Evolutionary conservation across 2,329 filamentous ascomycete species (phyloP).

Genomic region (Aspergillus sp.): DNA sequence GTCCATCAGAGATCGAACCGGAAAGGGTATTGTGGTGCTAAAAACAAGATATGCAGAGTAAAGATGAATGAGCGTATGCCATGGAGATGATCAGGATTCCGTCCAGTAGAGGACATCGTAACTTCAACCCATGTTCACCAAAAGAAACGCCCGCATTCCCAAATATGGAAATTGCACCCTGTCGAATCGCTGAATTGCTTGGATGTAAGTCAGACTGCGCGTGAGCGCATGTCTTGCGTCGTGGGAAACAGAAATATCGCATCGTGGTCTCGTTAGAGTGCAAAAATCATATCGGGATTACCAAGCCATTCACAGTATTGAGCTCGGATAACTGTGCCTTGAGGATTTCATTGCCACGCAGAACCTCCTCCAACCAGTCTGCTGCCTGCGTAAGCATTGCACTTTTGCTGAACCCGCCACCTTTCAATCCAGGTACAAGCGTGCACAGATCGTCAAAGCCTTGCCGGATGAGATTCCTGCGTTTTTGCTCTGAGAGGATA

Average conservation of each 20-base stretch:
- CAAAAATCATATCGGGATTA: conserved; percentile 34
- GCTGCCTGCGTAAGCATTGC: conserved; percentile 72
- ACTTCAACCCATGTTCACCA: conserved; percentile 17
- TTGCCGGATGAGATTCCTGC: conserved; percentile 75
- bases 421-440: conserved; percentile 72
- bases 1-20: not conserved
- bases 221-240: not conserved
- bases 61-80: not conserved
- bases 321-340: conserved; percentile 54
- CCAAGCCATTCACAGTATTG: conserved; percentile 37
- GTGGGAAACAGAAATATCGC: conserved; percentile 10
- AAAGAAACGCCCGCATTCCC: conserved; percentile 23
- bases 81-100: not conserved
- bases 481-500: conserved; percentile 83
- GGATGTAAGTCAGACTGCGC: conserved; percentile 9
- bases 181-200: conserved; percentile 26
- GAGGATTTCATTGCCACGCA: conserved; percentile 66
- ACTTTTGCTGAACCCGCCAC: conserved; percentile 79
- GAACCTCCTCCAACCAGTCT: conserved; percentile 73
- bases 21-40: conserved; percentile 2
- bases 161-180: conserved; percentile 11
- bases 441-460: conserved; percentile 78
- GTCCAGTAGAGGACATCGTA: conserved; percentile 6
- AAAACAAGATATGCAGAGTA: not conserved
- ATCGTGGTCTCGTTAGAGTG: conserved; percentile 22